A percentile compares a stretch with the other conserved stretches of the same genome.
Conservation (phyloP, 345 rosid species). For the Jatropha curcas region DNA sequence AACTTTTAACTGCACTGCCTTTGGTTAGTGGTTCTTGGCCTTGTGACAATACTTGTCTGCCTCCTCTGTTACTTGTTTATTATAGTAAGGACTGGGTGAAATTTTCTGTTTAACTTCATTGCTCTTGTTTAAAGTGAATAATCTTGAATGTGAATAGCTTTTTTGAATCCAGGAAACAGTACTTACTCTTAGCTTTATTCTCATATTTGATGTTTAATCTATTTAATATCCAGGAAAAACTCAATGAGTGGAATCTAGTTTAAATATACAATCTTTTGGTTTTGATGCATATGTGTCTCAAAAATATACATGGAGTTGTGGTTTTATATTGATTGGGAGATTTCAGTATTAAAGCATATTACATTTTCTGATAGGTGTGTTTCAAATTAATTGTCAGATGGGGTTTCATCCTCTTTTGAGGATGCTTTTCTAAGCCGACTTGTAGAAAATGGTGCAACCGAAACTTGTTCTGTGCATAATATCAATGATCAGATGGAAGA, state of each 20-base stretch:
- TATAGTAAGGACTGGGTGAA: no score
- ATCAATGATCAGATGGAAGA: conserved; percentile 50
- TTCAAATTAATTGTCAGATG: conserved; percentile 48
- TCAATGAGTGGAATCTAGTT: neutral
- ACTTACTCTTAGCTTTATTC: no score
- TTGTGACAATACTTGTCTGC: neutral
- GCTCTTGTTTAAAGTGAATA: neutral
- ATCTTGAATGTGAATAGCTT: neutral
- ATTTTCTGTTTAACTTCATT: no score
- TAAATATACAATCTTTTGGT: neutral
- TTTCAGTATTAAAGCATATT: neutral
- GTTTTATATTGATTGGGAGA: neutral
- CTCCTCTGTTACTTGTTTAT: no score
- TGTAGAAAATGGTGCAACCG: conserved; percentile 84
- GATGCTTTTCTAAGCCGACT: conserved; percentile 73
- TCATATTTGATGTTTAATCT: neutral
- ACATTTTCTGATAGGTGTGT: conserved; percentile 26
- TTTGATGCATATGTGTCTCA: neutral
- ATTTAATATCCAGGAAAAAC: neutral
- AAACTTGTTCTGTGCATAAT: conserved; percentile 55
- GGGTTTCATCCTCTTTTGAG: conserved; percentile 39
- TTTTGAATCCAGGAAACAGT: neutral
- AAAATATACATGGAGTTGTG: neutral
- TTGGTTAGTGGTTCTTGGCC: neutral
- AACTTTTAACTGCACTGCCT: neutral